phyloP scores from a whole-genome alignment of 1,139 yeast species.

The Hyphopichia pseudoburtonii region DNA sequence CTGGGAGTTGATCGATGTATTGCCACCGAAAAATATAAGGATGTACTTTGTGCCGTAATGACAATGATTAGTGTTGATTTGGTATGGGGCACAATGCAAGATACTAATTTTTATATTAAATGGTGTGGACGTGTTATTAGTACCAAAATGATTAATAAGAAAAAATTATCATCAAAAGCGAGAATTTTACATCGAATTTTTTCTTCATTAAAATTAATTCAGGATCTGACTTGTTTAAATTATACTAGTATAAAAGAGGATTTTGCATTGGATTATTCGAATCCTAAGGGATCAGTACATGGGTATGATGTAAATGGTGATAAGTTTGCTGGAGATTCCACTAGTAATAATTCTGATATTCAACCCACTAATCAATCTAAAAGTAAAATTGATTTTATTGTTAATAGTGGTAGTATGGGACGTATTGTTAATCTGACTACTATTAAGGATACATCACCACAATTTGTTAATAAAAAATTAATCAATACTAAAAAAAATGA shows the following conservation, averaged over 20 bases:
- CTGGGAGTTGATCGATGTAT: constrained; percentile 52
- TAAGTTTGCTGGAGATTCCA: constrained; percentile 17
- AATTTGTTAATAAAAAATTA: constrained; percentile 44
- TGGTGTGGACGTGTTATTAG: constrained; percentile 77
- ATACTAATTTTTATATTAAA: constrained; percentile 70
- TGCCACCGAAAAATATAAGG: constrained; percentile 72
- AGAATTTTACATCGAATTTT: constrained; percentile 74
- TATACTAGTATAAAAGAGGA: constrained; percentile 40
- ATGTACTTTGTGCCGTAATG: constrained; percentile 77
- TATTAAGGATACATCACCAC: constrained; percentile 31
- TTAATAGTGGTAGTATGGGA: constrained; percentile 36
- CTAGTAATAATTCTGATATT: constrained; percentile 10
- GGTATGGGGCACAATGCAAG: constrained; percentile 91
- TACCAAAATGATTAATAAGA: constrained; percentile 65
- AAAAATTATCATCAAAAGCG: constrained; percentile 73
- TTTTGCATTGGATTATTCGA: constrained; percentile 24
- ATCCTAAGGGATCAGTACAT: constrained; percentile 10
- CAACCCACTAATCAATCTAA: constrained; percentile 13
- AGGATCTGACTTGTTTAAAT: constrained; percentile 67
- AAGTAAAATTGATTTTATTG: constrained; percentile 48
- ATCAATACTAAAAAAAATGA: constrained; percentile 46
- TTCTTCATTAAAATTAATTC: constrained; percentile 71
- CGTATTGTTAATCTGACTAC: neutral
- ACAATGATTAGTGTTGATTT: constrained; percentile 88
- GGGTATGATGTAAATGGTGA: constrained; percentile 45